These are phyloP conservation scores for Blastobotrys persicus DNA, from an alignment of 1,139 yeast species.

Conservation along the genomic window DNA sequence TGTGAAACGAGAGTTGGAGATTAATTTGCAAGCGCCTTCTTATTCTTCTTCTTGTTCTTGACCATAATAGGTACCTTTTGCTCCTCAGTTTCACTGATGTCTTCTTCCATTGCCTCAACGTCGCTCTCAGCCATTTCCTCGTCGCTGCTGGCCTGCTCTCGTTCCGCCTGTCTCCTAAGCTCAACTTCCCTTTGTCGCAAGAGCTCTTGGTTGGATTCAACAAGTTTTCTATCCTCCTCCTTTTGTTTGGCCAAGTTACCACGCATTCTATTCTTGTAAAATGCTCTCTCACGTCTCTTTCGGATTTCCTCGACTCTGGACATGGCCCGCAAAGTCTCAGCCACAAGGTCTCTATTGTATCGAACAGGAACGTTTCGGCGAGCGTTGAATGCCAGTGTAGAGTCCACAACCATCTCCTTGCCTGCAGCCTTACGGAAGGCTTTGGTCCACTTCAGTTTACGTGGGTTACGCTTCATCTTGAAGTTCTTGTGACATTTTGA, in stretches of 20 bases:
- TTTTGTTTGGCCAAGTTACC: constrained; percentile 89
- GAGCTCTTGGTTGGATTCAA: constrained; percentile 83
- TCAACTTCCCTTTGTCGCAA: constrained; percentile 92
- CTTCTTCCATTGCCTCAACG: constrained; percentile 45
- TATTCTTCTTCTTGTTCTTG: constrained; percentile 52
- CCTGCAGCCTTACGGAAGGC: constrained; percentile 99
- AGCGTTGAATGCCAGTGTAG: constrained; percentile 92
- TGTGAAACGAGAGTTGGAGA: background rate
- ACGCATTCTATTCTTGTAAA: constrained; percentile 99
- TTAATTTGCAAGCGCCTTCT: constrained; percentile 4
- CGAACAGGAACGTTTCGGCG: constrained; percentile 98
- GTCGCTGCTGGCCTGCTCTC: constrained; percentile 45
- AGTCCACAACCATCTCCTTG: constrained; percentile 95
- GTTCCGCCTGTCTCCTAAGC: constrained; percentile 75
- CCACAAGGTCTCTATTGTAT: constrained; percentile 93
- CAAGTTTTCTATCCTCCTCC: constrained; percentile 83
- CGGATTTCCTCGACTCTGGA: constrained; percentile 93
- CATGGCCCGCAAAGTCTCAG: constrained; percentile 94
- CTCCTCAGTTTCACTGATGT: constrained; percentile 36
- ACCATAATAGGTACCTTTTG: constrained; percentile 78
- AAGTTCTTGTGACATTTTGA: constrained; percentile 97
- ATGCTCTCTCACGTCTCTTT: constrained; percentile 94
- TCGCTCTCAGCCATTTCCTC: constrained; percentile 40
- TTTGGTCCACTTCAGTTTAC: constrained; percentile 97
- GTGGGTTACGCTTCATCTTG: constrained; percentile 98